Conservation (phyloP, 306 rosid genomes). For the Cyamopsis tetragonoloba region DNA sequence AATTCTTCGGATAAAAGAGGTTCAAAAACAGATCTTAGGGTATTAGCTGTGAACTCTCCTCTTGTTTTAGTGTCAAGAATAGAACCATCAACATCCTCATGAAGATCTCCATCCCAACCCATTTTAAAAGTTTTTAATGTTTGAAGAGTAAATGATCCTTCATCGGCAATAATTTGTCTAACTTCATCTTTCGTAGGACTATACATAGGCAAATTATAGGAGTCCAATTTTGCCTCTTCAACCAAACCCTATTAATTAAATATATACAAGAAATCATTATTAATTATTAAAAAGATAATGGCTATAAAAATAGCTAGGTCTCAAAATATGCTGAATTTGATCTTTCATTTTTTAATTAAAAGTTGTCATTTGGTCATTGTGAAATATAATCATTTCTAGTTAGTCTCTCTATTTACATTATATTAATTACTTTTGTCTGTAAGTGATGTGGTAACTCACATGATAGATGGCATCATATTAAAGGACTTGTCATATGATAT, state of each 20-base stretch:
- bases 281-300: background rate
- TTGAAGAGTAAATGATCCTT: too few relatives aligned
- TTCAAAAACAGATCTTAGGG: background rate
- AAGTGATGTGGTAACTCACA: too few relatives aligned
- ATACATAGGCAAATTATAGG: slow-evolving; percentile 36
- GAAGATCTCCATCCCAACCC: background rate
- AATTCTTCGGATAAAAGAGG: background rate
- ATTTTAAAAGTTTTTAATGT: background rate
- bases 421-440: too few relatives aligned
- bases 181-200: slow-evolving; percentile 34
- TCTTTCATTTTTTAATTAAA: too few relatives aligned
- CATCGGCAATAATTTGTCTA: too few relatives aligned
- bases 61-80: background rate
- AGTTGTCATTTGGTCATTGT: too few relatives aligned
- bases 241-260: slow-evolving; percentile 28
- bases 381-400: too few relatives aligned
- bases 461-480: too few relatives aligned
- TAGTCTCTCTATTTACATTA: too few relatives aligned
- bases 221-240: slow-evolving; percentile 29
- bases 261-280: background rate
- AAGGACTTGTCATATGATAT: too few relatives aligned
- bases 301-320: too few relatives aligned
- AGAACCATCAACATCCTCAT: background rate
- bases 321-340: too few relatives aligned
- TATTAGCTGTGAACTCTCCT: background rate